Base-by-base conservation (phyloP, 176 grass and related monocot genomes). In the Microstegium vimineum region DNA sequence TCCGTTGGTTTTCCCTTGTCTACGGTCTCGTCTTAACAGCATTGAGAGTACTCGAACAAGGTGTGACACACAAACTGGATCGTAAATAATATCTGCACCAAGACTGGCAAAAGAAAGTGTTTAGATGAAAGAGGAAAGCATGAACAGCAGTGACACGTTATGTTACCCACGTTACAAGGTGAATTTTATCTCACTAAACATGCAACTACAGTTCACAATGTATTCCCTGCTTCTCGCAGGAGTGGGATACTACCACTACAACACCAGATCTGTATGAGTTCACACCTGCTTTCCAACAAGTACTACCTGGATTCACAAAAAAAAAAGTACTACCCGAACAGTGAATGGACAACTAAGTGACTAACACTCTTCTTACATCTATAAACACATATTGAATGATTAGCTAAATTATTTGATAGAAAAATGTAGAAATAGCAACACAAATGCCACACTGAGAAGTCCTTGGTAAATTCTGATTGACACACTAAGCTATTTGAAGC, bases 31-130 rank as follows among this genome's bases (percentile, higher is more conserved):
- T 5, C 73, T 73, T 66, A 90, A 54, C 75, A 95, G 69, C 59
- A 80, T 57, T 5, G 74, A 89, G 59, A 95, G 75, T 17, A 95
- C 93, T 60, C 81, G 77, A 83, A 92, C 76, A 12, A 99, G 89
- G 83, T 99, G 89, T 0, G 90, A 87, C 47, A 92, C 74, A 0
- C 89, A 94, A 14, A 84, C 62, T 8, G 93, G 96, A 42, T 99
- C 86, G 10, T 99, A 99, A 38, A 99, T 92, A 26, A 95, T 88
- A 78, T 99, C 96, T 49, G 96, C 96, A 52, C 96, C 96, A 84
- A 99, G 87, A 51, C 91, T 99, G 85, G 28, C 23, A 43, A 33
- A 62, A 18, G 54, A 79, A 30, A 28, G 73, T 18, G 14, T 72
- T 76, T 9, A 49, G 62, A 47, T 22, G 69, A 64, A 25, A 5